A percentile compares a stretch with the other conserved stretches of the same genome.
Conservation (phyloP, 148 eudicot species). For the Heliosperma pusillum region DNA sequence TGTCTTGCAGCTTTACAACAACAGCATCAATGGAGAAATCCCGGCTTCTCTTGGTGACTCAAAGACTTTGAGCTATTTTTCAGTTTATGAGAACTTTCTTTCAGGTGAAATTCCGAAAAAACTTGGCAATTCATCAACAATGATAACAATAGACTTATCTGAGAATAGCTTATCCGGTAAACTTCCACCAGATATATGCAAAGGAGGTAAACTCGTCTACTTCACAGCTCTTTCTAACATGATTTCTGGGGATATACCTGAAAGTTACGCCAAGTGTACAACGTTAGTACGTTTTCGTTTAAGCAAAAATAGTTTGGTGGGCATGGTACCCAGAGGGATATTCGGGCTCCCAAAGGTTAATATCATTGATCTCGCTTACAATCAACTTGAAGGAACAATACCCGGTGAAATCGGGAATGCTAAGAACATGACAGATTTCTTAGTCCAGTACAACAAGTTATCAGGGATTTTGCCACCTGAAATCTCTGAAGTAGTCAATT, state of each 20-base stretch:
- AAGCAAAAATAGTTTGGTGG: conserved; percentile 50
- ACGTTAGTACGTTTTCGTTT: conserved; percentile 72
- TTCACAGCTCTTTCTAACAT: conserved; percentile 55
- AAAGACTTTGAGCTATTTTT: conserved; percentile 47
- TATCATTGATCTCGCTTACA: conserved; percentile 64
- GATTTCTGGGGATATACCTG: conserved; percentile 61
- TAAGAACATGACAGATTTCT: conserved; percentile 62
- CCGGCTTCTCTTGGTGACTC: conserved; percentile 50
- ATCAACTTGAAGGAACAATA: conserved; percentile 52
- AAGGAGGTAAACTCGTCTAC: conserved; percentile 55
- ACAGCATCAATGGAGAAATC: conserved; percentile 60
- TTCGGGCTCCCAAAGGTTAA: conserved; percentile 61
- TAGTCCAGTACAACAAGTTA: conserved; percentile 57
- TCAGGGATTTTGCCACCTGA: conserved; percentile 62
- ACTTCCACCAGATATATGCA: conserved; percentile 56
- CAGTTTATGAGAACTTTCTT: conserved; percentile 60
- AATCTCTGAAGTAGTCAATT: conserved; percentile 48
- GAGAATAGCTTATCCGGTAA: conserved; percentile 61
- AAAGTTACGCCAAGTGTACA: conserved; percentile 48
- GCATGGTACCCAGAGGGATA: conserved; percentile 55
- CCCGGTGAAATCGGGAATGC: conserved; percentile 49
- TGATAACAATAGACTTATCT: conserved; percentile 54
- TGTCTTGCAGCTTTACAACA: conserved; percentile 71
- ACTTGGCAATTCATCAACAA: conserved; percentile 56
- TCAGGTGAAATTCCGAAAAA: conserved; percentile 63